These are phyloP conservation scores for Aeminium ludgeri DNA, from an alignment of 495 filamentous ascomycete genomes.

Conservation along the genomic window DNA sequence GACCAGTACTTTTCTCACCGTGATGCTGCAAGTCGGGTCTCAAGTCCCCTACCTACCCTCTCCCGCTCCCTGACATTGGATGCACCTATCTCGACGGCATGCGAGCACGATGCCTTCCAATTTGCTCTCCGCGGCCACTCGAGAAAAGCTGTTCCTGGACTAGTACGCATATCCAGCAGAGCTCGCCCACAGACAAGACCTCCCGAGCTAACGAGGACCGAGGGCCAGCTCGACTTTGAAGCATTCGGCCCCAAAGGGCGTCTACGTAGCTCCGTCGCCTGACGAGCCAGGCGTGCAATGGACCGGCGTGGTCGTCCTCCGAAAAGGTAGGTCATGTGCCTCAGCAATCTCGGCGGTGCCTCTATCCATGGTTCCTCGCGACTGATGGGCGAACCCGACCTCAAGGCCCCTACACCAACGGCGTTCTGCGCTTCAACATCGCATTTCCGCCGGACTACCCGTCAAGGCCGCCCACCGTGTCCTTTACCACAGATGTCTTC, in stretches of 20 bases:
- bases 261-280: slow-evolving; percentile 72
- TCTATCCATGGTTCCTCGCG: background rate
- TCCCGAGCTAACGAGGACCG: too few species aligned
- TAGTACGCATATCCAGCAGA: slow-evolving; percentile 7
- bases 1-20: too few species aligned
- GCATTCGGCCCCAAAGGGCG: slow-evolving; percentile 60
- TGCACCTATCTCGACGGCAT: too few species aligned
- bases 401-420: slow-evolving; percentile 69
- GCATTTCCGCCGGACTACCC: slow-evolving; percentile 75
- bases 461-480: slow-evolving; percentile 60
- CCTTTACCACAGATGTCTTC: slow-evolving; percentile 80
- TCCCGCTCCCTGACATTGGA: too few species aligned
- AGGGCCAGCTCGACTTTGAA: slow-evolving; percentile 72
- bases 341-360: background rate
- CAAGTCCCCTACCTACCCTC: too few species aligned
- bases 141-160: slow-evolving; percentile 8
- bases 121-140: background rate
- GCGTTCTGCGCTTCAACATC: slow-evolving; percentile 78
- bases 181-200: background rate
- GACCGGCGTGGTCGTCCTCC: slow-evolving; percentile 80
- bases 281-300: slow-evolving; percentile 65
- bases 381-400: background rate
- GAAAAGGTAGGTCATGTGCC: slow-evolving; percentile 43
- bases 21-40: too few species aligned
- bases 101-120: background rate